Evolutionary conservation across 306 rosid genomes (phyloP), one percentile per base, ranked within the genome.

Genomic region (Albizia julibrissin): DNA sequence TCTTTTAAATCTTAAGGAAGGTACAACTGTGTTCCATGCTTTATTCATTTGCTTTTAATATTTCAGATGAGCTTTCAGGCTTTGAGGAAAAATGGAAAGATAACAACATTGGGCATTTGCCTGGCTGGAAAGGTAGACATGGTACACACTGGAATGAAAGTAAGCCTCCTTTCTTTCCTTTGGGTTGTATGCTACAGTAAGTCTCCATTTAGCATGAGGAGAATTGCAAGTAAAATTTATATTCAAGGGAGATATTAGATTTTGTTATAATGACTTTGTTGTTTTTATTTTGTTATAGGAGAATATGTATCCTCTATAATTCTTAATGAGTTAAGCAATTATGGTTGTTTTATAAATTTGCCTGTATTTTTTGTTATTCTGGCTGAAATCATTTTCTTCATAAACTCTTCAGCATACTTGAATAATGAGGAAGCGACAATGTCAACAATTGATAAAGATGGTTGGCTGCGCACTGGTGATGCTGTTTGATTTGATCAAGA

Each of bases 401-500:
- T 70, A 67, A 40, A 78, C 29, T 86, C 86, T 69, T 10, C 88
- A 90, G 93, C 94, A 71, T 95, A 95, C 89, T 86, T 91, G 89
- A 91, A 92, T 80, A 93, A 93, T 39, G 79, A 78, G 68, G 91
- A 80, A 27, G 95, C 88, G 39, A 95, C 99, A 22, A 83, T 43
- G 87, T 85, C 83, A 72, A 87, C 93, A 78, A 79, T 91, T 26
- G 94, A 93, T 81, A 77, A 69, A 79, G 91, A 90, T 65, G 93
- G 91, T 70, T 95, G 99, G 99, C 82, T 93, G 31, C 96, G 76
- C 49, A 92, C 94, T 4, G 98, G 94, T 75, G 98, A 93, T 75
- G 74, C 91, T 49, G 97, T 84, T 59, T 89, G 79, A 76, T 91
- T 95, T 89, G 94, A 93, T 86, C 75, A 79, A 80, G 90, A 89